Percentiles rank a stretch among this genome's conserved stretches.
These are phyloP conservation scores for Fusarium annulatum DNA, from an alignment of 2,329 filamentous ascomycete species.

Conservation along the genomic window DNA sequence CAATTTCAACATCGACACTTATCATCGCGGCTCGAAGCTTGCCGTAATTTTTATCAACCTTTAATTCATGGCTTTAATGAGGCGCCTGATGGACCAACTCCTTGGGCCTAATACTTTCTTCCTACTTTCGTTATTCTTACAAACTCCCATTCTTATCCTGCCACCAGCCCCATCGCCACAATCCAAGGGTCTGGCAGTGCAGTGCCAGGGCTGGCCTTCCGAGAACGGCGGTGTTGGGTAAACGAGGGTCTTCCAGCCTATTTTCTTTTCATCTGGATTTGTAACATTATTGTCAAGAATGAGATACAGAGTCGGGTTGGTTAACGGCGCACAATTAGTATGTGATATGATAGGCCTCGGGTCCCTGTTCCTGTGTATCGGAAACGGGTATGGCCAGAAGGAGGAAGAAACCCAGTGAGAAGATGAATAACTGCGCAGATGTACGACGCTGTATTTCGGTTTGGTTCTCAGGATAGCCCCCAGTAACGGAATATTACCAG, in stretches of 20 bases:
- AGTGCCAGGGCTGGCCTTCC: constrained; percentile 7
- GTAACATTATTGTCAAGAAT: constrained; percentile 35
- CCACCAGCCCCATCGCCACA: not conserved
- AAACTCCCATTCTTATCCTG: constrained; percentile 22
- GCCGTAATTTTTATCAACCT: constrained; percentile 37
- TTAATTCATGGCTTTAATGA: constrained; percentile 43
- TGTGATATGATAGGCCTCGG: not conserved
- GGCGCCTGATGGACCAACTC: constrained; percentile 26
- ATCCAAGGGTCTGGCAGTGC: not conserved
- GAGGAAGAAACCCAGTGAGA: not conserved
- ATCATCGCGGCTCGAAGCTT: constrained; percentile 40
- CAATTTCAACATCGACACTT: constrained; percentile 31
- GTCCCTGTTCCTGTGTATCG: constrained; percentile 16
- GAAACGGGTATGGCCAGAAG: constrained; percentile 8
- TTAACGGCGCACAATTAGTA: constrained; percentile 8
- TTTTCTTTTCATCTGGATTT: constrained; percentile 30
- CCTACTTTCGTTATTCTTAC: constrained; percentile 28
- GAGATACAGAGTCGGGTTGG: constrained; percentile 5
- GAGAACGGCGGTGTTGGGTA: constrained; percentile 18
- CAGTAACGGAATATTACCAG: constrained; percentile 2
- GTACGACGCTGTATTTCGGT: constrained; percentile 12
- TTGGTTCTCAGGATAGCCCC: constrained; percentile 12
- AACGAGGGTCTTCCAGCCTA: not conserved
- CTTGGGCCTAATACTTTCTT: constrained; percentile 28
- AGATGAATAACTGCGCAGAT: constrained; percentile 20